Conservation (phyloP, 257 asterid species). For the Solanum arcanum region DNA sequence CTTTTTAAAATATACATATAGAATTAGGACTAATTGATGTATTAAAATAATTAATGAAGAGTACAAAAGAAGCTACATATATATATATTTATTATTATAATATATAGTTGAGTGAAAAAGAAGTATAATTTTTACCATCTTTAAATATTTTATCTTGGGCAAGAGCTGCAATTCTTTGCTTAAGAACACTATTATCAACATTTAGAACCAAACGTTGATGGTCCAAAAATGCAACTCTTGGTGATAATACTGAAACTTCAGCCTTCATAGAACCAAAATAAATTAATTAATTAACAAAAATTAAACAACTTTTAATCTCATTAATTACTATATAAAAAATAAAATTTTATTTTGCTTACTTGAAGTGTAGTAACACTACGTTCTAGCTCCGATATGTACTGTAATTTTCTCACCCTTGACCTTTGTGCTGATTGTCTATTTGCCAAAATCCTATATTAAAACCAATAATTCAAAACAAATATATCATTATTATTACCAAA, state of each 20-base stretch:
- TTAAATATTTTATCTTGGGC: slow-evolving; percentile 89
- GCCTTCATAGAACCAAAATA: slow-evolving; percentile 30
- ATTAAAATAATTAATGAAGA: neutral
- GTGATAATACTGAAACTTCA: slow-evolving; percentile 86
- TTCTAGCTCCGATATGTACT: slow-evolving; percentile 87
- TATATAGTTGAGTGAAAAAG: neutral
- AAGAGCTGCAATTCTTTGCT: slow-evolving; percentile 91
- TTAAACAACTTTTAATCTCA: neutral
- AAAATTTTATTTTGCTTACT: slow-evolving; percentile 18
- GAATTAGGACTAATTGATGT: neutral
- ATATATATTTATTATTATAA: neutral
- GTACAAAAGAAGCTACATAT: neutral
- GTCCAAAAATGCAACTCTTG: slow-evolving; percentile 90
- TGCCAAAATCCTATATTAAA: slow-evolving; percentile 57
- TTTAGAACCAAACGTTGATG: slow-evolving; percentile 78
- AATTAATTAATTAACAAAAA: neutral
- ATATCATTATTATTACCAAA: neutral
- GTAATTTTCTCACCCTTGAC: slow-evolving; percentile 86
- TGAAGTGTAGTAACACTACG: slow-evolving; percentile 82
- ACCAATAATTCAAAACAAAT: neutral
- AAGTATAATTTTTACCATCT: slow-evolving; percentile 41
- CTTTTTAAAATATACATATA: too few species aligned
- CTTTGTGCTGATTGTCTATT: slow-evolving; percentile 95
- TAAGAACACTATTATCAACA: slow-evolving; percentile 85
- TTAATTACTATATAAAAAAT: neutral